phyloP scores from a whole-genome alignment of 768 basidiomycete genomes.

The Agrocybe chaxingu region DNA sequence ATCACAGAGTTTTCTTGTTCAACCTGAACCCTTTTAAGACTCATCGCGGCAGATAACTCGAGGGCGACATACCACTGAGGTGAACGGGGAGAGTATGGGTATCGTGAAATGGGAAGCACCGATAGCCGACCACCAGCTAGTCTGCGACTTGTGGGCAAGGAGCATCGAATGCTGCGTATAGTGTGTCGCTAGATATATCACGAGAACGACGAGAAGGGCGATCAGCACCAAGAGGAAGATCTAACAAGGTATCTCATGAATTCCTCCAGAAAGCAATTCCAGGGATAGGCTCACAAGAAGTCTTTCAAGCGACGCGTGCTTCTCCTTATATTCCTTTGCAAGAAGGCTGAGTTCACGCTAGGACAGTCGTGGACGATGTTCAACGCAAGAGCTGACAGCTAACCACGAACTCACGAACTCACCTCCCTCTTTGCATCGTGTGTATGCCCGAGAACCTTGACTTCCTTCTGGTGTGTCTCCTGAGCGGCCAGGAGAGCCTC shows the following conservation, averaged over 20 bases:
- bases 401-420: slow-evolving; percentile 16
- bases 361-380: background rate
- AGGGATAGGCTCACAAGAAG: slow-evolving; percentile 40
- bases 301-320: slow-evolving; percentile 47
- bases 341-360: slow-evolving; percentile 43
- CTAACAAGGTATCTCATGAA: slow-evolving; percentile 17
- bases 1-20: slow-evolving; percentile 70
- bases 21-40: slow-evolving; percentile 40
- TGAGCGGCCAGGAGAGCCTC: slow-evolving; percentile 56
- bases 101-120: slow-evolving; percentile 68
- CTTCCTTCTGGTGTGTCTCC: slow-evolving; percentile 45
- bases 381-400: background rate
- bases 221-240: slow-evolving; percentile 31
- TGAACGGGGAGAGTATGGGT: slow-evolving; percentile 74
- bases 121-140: slow-evolving; percentile 25
- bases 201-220: slow-evolving; percentile 29
- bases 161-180: slow-evolving; percentile 21
- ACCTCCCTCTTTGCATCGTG: slow-evolving; percentile 50
- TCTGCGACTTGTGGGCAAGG: slow-evolving; percentile 15
- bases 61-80: slow-evolving; percentile 58
- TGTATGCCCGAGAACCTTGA: slow-evolving; percentile 34
- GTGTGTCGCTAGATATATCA: slow-evolving; percentile 31
- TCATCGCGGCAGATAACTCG: background rate
- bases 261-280: background rate
- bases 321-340: slow-evolving; percentile 40